Percentiles rank a stretch among this genome's conserved stretches.
These are phyloP conservation scores for Borealophlyctis nickersoniae DNA, from an alignment of 192 early-diverging fungal species.

Conservation along the genomic window DNA sequence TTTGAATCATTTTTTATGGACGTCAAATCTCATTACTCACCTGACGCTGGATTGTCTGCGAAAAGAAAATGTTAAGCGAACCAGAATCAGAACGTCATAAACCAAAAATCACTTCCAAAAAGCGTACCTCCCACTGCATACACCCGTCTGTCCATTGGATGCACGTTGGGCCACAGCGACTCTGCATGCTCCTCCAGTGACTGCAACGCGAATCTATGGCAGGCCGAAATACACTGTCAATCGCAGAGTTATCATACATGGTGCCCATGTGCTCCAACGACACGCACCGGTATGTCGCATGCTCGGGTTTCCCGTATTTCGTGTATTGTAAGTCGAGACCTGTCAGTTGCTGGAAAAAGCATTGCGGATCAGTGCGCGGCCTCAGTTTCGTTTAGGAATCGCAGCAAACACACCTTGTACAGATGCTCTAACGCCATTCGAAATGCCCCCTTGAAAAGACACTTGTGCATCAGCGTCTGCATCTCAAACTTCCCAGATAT, in stretches of 20 bases:
- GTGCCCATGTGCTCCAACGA: not conserved
- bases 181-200: slow-evolving; percentile 18
- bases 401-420: slow-evolving; percentile 44
- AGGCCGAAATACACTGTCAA: not conserved
- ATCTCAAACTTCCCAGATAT: not conserved
- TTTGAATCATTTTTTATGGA: not conserved
- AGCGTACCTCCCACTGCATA: slow-evolving; percentile 17
- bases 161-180: not conserved
- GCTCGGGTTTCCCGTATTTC: slow-evolving; percentile 80
- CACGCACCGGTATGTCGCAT: slow-evolving; percentile 65
- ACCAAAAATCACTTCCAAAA: no score
- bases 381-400: slow-evolving; percentile 65
- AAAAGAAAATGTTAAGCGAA: not conserved
- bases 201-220: slow-evolving; percentile 19
- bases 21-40: not conserved
- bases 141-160: slow-evolving; percentile 2
- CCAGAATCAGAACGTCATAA: slow-evolving; percentile 1
- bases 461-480: not conserved
- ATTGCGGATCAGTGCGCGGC: no score
- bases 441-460: slow-evolving; percentile 64
- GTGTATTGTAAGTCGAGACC: slow-evolving; percentile 56
- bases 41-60: slow-evolving; percentile 13
- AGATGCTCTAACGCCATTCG: slow-evolving; percentile 66
- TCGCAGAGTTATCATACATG: not conserved
- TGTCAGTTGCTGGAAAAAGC: slow-evolving; percentile 30